Evolutionary conservation across 164 flowering plant species (phyloP).

Genomic region (Chimonanthus salicifolius): DNA sequence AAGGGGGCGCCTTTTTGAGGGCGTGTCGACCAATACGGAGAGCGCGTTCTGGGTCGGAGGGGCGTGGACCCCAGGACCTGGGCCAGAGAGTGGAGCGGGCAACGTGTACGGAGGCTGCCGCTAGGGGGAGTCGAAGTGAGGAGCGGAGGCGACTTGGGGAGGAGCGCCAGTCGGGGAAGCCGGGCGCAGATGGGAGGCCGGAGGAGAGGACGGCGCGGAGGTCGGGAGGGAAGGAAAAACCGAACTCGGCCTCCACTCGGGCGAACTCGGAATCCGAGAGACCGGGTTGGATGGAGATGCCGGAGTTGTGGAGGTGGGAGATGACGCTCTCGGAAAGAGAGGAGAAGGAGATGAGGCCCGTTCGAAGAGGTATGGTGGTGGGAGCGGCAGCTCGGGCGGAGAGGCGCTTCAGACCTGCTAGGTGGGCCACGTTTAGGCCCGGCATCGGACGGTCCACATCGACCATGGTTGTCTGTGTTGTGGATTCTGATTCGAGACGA

Average conservation of each 20-base stretch:
- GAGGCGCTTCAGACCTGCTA: conserved; percentile 88
- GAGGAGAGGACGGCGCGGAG: conserved; percentile 70
- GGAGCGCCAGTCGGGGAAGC: conserved; percentile 95
- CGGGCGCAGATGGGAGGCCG: conserved; percentile 38
- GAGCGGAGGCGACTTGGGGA: conserved; percentile 63
- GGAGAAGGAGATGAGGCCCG: conserved; percentile 58
- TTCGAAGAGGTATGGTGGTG: conserved; percentile 29
- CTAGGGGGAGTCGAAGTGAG: conserved; percentile 73
- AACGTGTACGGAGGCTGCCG: conserved; percentile 76
- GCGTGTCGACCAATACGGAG: conserved; percentile 60
- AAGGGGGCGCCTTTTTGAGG: conserved; percentile 65
- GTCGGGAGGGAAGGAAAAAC: conserved; percentile 91
- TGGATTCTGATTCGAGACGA: too few relatives aligned
- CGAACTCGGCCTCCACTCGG: conserved; percentile 76
- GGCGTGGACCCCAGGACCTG: conserved; percentile 87
- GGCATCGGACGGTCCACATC: conserved; percentile 91
- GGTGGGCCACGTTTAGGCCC: conserved; percentile 72
- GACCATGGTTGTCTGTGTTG: conserved; percentile 41
- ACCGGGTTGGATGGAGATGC: conserved; percentile 58
- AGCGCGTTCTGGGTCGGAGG: conserved; percentile 80
- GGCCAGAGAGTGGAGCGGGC: conserved; percentile 75
- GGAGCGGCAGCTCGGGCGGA: conserved; percentile 70
- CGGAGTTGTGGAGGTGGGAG: conserved; percentile 58
- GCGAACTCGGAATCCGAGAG: conserved; percentile 80
- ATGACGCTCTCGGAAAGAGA: conserved; percentile 61